Base-by-base conservation (phyloP, 1,284 basidiomycete genomes). In the Trametes pubescens region DNA sequence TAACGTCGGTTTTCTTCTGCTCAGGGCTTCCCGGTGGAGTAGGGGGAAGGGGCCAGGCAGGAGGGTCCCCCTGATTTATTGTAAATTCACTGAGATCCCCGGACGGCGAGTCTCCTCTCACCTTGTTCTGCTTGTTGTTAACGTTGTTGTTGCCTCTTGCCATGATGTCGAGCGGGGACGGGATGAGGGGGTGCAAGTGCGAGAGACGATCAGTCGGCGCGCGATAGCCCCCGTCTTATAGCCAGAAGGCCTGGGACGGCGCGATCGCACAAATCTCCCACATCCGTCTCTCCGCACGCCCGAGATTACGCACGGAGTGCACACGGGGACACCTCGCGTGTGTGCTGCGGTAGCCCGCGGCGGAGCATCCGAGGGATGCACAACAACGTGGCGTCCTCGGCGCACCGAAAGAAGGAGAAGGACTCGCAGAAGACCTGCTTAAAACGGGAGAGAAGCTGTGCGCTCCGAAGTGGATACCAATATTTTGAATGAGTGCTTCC, bases 101-200 rank as follows among this genome's bases (percentile, higher is more conserved):
- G 8, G 29, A 32, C 8, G 29, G 29, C 8, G 29, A 32, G 29
- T 32, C 29, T 32, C 29, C 29, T 3, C 29, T 3, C 29, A 32
- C 29, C 29, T 32, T 32, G 29, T 32, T 8, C 29, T 32, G 34
- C 13, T 13, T 35, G 34, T 16, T 43, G 8, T 9, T 4, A 16
- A 6, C 5, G 40, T 7, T 43, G 40, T 43, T 43, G 4, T 16
- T 14, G 11, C n/a, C 14, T 5, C n/a, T 43, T 81, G 68, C 86
- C 85, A 63, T 79, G 76, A n/a, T n/a, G n/a, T n/a, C n/a, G n/a
- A 48, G 85, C 73, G 34, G n/a, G n/a, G 51, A n/a, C 1, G 13
- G 38, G n/a, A 35, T n/a, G 2, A 9, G n/a, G 26, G 24, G 22
- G 49, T 38, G 51, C n/a, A 8, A 32, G 29, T 4, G 52, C 2